Evolutionary conservation across 768 basidiomycete species (phyloP).

Genomic region (Phlebiopsis flavidoalba): DNA sequence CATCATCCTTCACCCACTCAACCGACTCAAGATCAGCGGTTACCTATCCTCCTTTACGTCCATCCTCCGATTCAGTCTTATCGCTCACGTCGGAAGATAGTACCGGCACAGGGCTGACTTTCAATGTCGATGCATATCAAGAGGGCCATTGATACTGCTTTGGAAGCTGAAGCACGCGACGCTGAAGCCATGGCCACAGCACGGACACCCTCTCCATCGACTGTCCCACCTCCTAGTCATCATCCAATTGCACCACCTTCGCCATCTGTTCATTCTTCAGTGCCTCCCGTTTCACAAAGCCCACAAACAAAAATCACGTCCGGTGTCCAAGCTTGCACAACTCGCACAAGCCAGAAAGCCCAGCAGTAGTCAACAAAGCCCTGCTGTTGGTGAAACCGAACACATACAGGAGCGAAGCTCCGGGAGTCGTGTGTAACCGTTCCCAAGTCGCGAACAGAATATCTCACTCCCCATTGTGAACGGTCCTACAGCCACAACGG

Average conservation of each 20-base stretch:
- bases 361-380: slow-evolving; percentile 25
- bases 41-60: slow-evolving; percentile 68
- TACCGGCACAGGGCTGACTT: slow-evolving; percentile 27
- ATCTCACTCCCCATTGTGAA: slow-evolving; percentile 78
- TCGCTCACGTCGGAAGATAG: slow-evolving; percentile 17
- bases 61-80: slow-evolving; percentile 50
- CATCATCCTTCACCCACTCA: slow-evolving; percentile 22
- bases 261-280: background rate
- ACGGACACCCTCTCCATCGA: slow-evolving; percentile 68
- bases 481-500: slow-evolving; percentile 75
- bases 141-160: slow-evolving; percentile 62
- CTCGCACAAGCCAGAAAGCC: slow-evolving; percentile 63
- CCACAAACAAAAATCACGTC: slow-evolving; percentile 9
- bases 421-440: slow-evolving; percentile 23
- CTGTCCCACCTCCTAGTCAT: slow-evolving; percentile 41
- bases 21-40: slow-evolving; percentile 57
- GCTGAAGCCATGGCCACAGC: slow-evolving; percentile 21
- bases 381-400: slow-evolving; percentile 23
- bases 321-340: slow-evolving; percentile 67
- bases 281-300: background rate
- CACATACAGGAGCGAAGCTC: slow-evolving; percentile 13
- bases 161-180: slow-evolving; percentile 48
- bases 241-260: slow-evolving; percentile 1
- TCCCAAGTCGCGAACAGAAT: slow-evolving; percentile 56
- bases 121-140: slow-evolving; percentile 58